Conservation (phyloP, 2,329 filamentous ascomycete species). For the Diaporthe longicolla region DNA sequence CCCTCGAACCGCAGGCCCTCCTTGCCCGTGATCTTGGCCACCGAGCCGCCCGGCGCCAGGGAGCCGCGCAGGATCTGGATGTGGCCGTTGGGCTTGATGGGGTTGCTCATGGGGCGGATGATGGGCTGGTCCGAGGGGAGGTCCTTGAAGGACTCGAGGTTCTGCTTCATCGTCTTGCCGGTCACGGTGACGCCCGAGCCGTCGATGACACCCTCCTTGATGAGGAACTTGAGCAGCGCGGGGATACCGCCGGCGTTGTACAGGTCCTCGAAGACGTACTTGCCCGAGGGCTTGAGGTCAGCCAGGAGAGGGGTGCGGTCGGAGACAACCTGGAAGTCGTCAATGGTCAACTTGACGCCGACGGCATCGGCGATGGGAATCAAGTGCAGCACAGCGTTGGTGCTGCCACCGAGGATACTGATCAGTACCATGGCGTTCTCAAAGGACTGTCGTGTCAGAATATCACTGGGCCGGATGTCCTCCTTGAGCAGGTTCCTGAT, state of each 20-base stretch:
- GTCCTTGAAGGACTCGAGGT: slow-evolving; percentile 81
- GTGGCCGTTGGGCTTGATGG: slow-evolving; percentile 89
- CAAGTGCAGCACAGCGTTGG: slow-evolving; percentile 87
- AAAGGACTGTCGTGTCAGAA: slow-evolving; percentile 84
- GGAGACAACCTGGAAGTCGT: slow-evolving; percentile 88
- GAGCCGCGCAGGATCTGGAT: slow-evolving; percentile 90
- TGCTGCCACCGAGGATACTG: slow-evolving; percentile 86
- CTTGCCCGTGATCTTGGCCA: slow-evolving; percentile 95
- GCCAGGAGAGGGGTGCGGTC: slow-evolving; percentile 85
- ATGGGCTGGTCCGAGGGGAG: slow-evolving; percentile 84
- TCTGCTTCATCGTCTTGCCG: slow-evolving; percentile 90
- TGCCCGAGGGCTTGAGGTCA: slow-evolving; percentile 87
- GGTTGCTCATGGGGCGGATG: slow-evolving; percentile 84
- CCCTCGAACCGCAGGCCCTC: slow-evolving; percentile 88
- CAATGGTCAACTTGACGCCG: slow-evolving; percentile 85
- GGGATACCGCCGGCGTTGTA: slow-evolving; percentile 91
- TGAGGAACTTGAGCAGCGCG: slow-evolving; percentile 87
- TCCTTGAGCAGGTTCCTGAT: slow-evolving; percentile 82
- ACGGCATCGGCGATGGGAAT: slow-evolving; percentile 88
- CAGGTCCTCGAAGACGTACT: slow-evolving; percentile 87
- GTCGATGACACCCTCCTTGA: slow-evolving; percentile 85
- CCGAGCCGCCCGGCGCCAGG: slow-evolving; percentile 86
- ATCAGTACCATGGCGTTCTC: slow-evolving; percentile 89
- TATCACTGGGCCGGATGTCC: slow-evolving; percentile 83
- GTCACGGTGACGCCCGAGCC: slow-evolving; percentile 87